Base-by-base conservation (phyloP, 768 basidiomycete genomes). In the Boletus reticuloceps region DNA sequence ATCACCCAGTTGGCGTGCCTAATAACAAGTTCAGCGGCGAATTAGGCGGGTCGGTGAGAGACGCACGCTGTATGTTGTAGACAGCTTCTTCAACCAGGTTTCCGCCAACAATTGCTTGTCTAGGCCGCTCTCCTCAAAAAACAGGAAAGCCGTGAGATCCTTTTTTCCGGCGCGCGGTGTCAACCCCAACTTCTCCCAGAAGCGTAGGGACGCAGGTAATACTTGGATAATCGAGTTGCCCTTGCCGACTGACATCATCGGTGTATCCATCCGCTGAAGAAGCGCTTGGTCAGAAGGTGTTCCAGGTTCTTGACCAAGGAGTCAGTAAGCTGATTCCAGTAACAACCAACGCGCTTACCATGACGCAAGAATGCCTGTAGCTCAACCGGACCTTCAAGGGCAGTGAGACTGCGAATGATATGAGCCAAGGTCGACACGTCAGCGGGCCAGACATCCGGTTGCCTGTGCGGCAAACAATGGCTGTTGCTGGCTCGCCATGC, bases 121-220 rank as follows among this genome's bases (percentile, higher is more conserved):
- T 20, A 76, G 74, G 2, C 77, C 78, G 11, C 77, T 76, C 20
- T 83, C 82, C 61, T 93, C 89, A 51, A 83, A 87, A 45, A 93
- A 72, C 1, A 85, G 82, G 67, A 85, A 90, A 2, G 81, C 82
- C 2, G 76, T 79, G 5, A 89, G 76, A 60, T 93, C 78, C 71
- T 94, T 93, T 54, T 72, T 75, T 8, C 93, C 92, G 36, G 79
- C 79, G 45, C 80, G 77, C 0, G 92, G 92, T 16, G 77, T 76
- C 42, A 94, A 66, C 0, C 89, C 90, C 13, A 93, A 77, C 67
- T 91, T 94, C 61, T 89, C 86, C 91, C 92, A 94, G 68, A 93
- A 94, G 3, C 85, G 79, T 22, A 94, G 65, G 0, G 90, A 86
- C 5, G 89, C 70, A 2, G 90, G 85, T 14, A 82, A 69, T 17